Conservation (phyloP, 208 protist genomes). For the Acanthamoeba castellanii region DNA sequence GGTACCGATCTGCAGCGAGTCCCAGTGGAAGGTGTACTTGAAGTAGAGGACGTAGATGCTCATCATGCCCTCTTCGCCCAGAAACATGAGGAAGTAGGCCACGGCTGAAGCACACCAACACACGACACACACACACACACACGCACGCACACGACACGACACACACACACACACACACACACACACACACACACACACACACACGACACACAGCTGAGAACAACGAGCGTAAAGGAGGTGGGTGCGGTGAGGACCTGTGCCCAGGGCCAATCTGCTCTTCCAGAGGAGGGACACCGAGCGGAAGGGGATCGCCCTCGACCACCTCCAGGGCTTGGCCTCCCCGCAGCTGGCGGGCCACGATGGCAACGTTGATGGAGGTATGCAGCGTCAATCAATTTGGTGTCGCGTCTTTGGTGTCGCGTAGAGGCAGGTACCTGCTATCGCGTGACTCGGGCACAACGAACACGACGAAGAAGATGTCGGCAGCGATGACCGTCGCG, state of each 20-base stretch:
- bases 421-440: too few species aligned
- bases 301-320: neutral
- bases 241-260: neutral
- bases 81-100: neutral
- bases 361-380: too few species aligned
- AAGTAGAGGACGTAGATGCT: neutral
- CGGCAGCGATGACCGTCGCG: neutral
- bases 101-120: neutral
- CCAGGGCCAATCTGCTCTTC: neutral
- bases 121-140: too few species aligned
- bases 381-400: too few species aligned
- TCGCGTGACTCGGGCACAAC: neutral
- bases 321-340: neutral
- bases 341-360: neutral
- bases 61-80: constrained; percentile 11
- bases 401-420: too few species aligned
- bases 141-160: neutral
- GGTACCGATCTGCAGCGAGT: neutral
- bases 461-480: neutral
- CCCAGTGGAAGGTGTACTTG: constrained; percentile 23
- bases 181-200: too few species aligned
- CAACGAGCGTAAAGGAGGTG: neutral
- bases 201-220: too few species aligned
- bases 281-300: neutral
- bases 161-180: neutral